Percentiles rank a stretch among this genome's conserved stretches.
phyloP scores from a whole-genome alignment of 2,329 filamentous ascomycete genomes.

The Nemania sp. region DNA sequence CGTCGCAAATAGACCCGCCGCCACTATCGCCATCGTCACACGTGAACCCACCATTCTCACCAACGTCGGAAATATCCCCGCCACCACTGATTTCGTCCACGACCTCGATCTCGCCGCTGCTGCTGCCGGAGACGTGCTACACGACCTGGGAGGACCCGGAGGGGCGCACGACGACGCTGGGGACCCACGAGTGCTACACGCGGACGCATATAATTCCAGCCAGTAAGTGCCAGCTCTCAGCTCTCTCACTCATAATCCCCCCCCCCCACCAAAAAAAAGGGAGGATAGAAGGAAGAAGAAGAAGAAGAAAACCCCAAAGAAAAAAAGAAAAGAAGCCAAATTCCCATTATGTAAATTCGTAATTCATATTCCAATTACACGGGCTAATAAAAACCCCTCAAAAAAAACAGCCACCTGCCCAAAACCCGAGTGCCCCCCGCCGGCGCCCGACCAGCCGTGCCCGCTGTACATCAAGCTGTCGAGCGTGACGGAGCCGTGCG shows the following conservation, averaged over 20 bases:
- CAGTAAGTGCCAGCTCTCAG: conserved; percentile 20
- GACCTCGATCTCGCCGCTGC: no score
- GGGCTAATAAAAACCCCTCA: no score
- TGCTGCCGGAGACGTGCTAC: conserved; percentile 32
- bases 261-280: background rate
- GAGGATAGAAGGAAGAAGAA: background rate
- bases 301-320: background rate
- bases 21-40: no score
- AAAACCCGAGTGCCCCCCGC: conserved; percentile 29
- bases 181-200: conserved; percentile 35
- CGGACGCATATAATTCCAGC: conserved; percentile 28
- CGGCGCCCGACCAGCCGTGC: conserved; percentile 35
- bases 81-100: no score
- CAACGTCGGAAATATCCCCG: no score
- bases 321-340: no score
- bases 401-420: conserved; percentile 33
- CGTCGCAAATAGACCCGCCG: no score
- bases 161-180: conserved; percentile 30
- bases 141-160: conserved; percentile 33
- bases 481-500: conserved; percentile 44
- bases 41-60: no score
- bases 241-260: background rate
- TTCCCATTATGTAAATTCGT: no score
- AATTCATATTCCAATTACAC: no score
- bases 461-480: conserved; percentile 40